These are phyloP conservation scores for Kuraishia borneana DNA, from an alignment of 805 yeast species.

Conservation along the genomic window DNA sequence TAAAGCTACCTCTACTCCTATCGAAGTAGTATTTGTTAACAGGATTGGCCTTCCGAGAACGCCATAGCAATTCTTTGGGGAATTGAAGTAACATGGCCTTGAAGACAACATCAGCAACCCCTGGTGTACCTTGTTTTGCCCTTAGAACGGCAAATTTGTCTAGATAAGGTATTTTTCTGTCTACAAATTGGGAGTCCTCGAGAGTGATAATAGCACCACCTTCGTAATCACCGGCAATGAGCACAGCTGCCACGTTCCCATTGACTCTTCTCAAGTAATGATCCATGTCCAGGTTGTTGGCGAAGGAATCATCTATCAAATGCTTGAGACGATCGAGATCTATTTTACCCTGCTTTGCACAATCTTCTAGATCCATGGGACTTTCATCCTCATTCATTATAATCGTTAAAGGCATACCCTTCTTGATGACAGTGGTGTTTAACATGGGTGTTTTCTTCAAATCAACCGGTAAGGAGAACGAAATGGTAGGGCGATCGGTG, in stretches of 20 bases:
- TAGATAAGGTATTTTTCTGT: slow-evolving; percentile 52
- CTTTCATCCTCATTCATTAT: slow-evolving; percentile 18
- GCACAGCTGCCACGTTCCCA: slow-evolving; percentile 57
- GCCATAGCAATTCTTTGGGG: slow-evolving; percentile 74
- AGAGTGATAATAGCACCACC: slow-evolving; percentile 91
- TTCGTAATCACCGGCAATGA: slow-evolving; percentile 89
- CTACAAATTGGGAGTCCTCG: slow-evolving; percentile 30
- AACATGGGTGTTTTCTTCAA: slow-evolving; percentile 45
- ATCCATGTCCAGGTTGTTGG: slow-evolving; percentile 49
- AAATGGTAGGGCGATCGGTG: slow-evolving; percentile 84
- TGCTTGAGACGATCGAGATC: slow-evolving; percentile 45
- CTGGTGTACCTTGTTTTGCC: slow-evolving; percentile 79
- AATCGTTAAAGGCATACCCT: slow-evolving; percentile 54
- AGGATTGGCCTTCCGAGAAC: slow-evolving; percentile 78
- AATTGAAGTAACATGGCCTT: slow-evolving; percentile 62
- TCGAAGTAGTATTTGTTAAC: slow-evolving; percentile 98
- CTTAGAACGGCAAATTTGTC: slow-evolving; percentile 91
- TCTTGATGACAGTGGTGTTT: slow-evolving; percentile 69
- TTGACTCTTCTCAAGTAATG: slow-evolving; percentile 61
- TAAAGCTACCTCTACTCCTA: slow-evolving; percentile 62
- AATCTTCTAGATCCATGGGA: slow-evolving; percentile 29
- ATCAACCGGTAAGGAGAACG: slow-evolving; percentile 78
- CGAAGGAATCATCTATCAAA: slow-evolving; percentile 74
- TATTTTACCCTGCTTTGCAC: slow-evolving; percentile 25
- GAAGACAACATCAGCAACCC: slow-evolving; percentile 88